These are phyloP conservation scores for Phoenix roebelenii DNA, from an alignment of 176 grass and related monocot species.

Conservation along the genomic window DNA sequence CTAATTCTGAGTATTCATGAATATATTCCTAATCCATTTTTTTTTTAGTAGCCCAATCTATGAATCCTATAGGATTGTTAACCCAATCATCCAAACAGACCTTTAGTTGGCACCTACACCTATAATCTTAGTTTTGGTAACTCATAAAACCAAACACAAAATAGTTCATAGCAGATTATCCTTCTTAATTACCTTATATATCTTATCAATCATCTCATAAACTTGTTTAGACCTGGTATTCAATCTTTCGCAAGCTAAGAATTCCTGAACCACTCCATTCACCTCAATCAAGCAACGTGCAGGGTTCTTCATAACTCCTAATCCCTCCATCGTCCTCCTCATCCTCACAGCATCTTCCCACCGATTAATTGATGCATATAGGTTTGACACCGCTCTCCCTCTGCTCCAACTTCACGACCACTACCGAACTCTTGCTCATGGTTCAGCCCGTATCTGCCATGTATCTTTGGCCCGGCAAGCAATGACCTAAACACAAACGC, in stretches of 20 bases:
- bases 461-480: conserved; percentile 1
- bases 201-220: conserved; percentile 6
- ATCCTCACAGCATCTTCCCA: conserved; percentile 8
- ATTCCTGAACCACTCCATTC: conserved; percentile 6
- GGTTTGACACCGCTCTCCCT: not conserved
- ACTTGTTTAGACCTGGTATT: not conserved
- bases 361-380: not conserved
- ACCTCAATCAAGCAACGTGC: conserved; percentile 16
- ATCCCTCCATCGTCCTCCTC: conserved; percentile 14
- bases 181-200: conserved; percentile 6
- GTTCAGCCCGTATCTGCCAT: not conserved
- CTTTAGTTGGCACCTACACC: no score
- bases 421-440: not conserved
- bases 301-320: conserved; percentile 9
- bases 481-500: conserved; percentile 5
- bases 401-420: not conserved
- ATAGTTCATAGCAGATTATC: not conserved
- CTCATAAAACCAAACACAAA: not conserved
- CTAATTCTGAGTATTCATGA: no score
- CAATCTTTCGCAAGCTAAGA: conserved; percentile 3
- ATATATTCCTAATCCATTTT: no score
- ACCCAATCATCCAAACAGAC: no score
- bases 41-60: no score
- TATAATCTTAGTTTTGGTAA: not conserved
- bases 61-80: no score